A percentile compares a stretch with the other conserved stretches of the same genome.
phyloP scores from a whole-genome alignment of 2,329 filamentous ascomycete species.

The Microdochium bolleyi region DNA sequence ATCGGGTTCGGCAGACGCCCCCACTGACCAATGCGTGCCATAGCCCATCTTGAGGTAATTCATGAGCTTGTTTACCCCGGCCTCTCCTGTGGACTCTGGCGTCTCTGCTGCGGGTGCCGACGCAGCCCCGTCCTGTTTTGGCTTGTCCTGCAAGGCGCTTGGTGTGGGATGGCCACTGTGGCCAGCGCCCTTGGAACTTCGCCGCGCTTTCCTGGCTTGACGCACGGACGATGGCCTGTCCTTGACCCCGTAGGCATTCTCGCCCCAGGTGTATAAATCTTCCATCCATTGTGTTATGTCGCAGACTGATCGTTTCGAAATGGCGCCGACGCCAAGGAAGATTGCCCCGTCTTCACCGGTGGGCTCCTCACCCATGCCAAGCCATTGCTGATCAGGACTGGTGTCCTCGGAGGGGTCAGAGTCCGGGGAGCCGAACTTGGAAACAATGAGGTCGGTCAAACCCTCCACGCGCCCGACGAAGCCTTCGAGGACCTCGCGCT shows the following conservation, averaged over 20 bases:
- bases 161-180: constrained; percentile 14
- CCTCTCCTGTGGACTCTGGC: constrained; percentile 20
- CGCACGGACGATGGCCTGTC: constrained; percentile 68
- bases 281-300: constrained; percentile 82
- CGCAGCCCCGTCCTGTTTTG: constrained; percentile 2
- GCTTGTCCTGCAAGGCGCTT: constrained; percentile 4
- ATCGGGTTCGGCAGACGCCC: constrained; percentile 14
- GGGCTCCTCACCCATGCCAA: constrained; percentile 63
- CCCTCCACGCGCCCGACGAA: constrained; percentile 73
- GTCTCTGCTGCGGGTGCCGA: constrained; percentile 3
- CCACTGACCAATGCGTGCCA: constrained; percentile 56
- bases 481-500: constrained; percentile 89
- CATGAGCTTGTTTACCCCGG: constrained; percentile 46
- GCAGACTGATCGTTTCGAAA: constrained; percentile 64
- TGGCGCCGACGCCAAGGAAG: constrained; percentile 70
- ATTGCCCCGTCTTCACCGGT: constrained; percentile 73
- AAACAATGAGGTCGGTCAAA: constrained; percentile 80
- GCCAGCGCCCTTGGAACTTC: constrained; percentile 13
- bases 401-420: constrained; percentile 13
- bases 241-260: constrained; percentile 75
- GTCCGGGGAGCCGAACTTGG: constrained; percentile 59
- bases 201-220: constrained; percentile 29
- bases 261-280: constrained; percentile 76
- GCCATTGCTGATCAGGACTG: constrained; percentile 47
- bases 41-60: constrained; percentile 61